Percentiles rank a stretch among this genome's conserved stretches.
Evolutionary conservation across 176 grass and related monocot species (phyloP).

Genomic region (Microstegium vimineum): DNA sequence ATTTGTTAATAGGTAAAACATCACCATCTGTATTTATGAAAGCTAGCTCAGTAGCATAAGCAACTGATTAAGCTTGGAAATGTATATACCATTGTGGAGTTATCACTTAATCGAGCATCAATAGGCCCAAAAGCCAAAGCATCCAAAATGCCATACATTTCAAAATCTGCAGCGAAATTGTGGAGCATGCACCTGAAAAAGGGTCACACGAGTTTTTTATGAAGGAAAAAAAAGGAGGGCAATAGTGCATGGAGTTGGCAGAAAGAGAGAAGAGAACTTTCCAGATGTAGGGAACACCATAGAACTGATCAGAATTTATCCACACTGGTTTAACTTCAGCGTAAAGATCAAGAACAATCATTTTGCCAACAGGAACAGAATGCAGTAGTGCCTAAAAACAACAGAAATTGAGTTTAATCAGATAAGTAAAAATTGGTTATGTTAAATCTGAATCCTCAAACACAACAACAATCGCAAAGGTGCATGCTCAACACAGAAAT

Average conservation of each 20-base stretch:
- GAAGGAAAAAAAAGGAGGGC: not conserved
- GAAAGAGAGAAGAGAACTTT: slow-evolving; percentile 42
- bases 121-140: slow-evolving; percentile 65
- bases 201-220: not conserved
- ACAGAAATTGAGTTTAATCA: slow-evolving; percentile 12
- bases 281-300: slow-evolving; percentile 95
- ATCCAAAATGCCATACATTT: slow-evolving; percentile 89
- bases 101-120: slow-evolving; percentile 73
- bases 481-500: not conserved
- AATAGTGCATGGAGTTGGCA: not conserved
- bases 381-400: slow-evolving; percentile 67
- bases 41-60: slow-evolving; percentile 1
- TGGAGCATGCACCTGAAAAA: slow-evolving; percentile 92
- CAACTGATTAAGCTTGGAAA: slow-evolving; percentile 11
- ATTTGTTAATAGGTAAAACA: not conserved
- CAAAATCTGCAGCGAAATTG: slow-evolving; percentile 88
- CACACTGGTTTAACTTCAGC: slow-evolving; percentile 94
- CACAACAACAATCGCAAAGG: not conserved
- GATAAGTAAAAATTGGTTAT: not conserved
- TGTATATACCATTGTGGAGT: slow-evolving; percentile 77
- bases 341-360: slow-evolving; percentile 94
- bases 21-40: not conserved
- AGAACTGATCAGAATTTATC: slow-evolving; percentile 76
- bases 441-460: not conserved
- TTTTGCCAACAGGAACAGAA: slow-evolving; percentile 80